phyloP scores from a whole-genome alignment of 208 protist species.

The Herpetomonas muscarum region DNA sequence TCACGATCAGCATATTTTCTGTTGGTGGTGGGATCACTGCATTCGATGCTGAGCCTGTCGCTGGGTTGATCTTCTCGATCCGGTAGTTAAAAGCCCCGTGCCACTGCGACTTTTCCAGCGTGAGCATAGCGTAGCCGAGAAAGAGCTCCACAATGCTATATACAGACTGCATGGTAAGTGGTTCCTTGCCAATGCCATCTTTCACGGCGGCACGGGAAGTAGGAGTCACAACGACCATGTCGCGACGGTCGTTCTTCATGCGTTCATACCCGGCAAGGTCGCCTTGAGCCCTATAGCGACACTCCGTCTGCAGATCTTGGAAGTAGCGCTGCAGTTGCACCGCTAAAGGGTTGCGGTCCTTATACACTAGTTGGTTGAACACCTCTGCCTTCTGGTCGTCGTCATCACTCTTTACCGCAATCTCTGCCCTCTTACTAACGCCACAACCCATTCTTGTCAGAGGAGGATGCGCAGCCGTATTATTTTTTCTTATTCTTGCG shows the following conservation, averaged over 20 bases:
- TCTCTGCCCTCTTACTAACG: conserved; percentile 1
- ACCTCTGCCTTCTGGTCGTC: conserved; percentile 10
- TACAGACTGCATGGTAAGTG: conserved; percentile 45
- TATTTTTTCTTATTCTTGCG: too few relatives aligned
- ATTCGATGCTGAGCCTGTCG: background rate
- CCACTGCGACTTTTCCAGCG: conserved; percentile 18
- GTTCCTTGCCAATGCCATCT: conserved; percentile 46
- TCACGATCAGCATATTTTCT: conserved; percentile 5
- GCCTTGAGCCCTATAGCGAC: conserved; percentile 13
- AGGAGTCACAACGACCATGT: conserved; percentile 1
- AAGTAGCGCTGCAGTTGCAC: conserved; percentile 10
- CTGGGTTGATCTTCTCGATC: conserved; percentile 1
- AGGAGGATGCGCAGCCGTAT: background rate
- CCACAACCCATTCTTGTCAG: conserved; percentile 19
- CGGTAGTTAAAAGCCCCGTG: conserved; percentile 20
- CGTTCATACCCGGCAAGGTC: conserved; percentile 16
- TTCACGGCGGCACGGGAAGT: conserved; percentile 29
- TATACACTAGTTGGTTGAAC: conserved; percentile 4
- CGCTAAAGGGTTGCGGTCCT: conserved; percentile 14
- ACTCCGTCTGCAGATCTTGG: conserved; percentile 10
- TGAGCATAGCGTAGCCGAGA: conserved; percentile 34
- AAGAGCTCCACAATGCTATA: conserved; percentile 78
- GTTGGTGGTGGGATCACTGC: background rate
- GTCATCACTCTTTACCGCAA: background rate
- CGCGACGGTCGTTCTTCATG: conserved; percentile 3